A percentile compares a stretch with the other conserved stretches of the same genome.
Evolutionary conservation across 768 basidiomycete genomes (phyloP).

Genomic region (Sporobolomyces pararoseus): DNA sequence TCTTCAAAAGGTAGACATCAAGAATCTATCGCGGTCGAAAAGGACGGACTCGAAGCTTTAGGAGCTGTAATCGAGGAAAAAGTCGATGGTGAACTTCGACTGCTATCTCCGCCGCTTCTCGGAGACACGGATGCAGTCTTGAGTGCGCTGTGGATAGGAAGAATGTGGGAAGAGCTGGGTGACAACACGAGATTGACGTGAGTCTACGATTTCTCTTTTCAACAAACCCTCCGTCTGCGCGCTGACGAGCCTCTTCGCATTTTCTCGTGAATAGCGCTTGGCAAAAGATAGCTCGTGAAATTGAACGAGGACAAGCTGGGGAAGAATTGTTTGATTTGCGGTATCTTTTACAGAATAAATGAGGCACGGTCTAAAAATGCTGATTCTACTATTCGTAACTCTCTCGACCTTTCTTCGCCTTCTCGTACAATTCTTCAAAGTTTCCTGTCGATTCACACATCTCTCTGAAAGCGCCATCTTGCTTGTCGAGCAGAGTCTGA

Average conservation of each 20-base stretch:
- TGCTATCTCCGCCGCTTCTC: slow-evolving; percentile 33
- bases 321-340: slow-evolving; percentile 28
- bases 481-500: slow-evolving; percentile 33
- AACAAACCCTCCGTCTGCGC: background rate
- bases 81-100: background rate
- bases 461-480: slow-evolving; percentile 28
- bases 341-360: background rate
- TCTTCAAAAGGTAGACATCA: background rate
- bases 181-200: background rate
- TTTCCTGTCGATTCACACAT: slow-evolving; percentile 38
- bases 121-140: slow-evolving; percentile 27
- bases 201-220: background rate
- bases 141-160: slow-evolving; percentile 21
- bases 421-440: slow-evolving; percentile 24
- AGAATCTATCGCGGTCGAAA: slow-evolving; percentile 16
- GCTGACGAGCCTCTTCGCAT: background rate
- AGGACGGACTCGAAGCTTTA: slow-evolving; percentile 7
- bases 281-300: background rate
- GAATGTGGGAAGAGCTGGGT: background rate
- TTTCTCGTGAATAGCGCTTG: background rate
- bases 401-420: slow-evolving; percentile 4
- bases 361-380: background rate
- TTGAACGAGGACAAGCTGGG: slow-evolving; percentile 23
- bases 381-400: background rate
- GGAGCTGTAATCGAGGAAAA: slow-evolving; percentile 8